Evolutionary conservation across 805 yeast species (phyloP), one percentile per base, ranked within the genome.

Genomic region (Yamadazyma akitaensis): DNA sequence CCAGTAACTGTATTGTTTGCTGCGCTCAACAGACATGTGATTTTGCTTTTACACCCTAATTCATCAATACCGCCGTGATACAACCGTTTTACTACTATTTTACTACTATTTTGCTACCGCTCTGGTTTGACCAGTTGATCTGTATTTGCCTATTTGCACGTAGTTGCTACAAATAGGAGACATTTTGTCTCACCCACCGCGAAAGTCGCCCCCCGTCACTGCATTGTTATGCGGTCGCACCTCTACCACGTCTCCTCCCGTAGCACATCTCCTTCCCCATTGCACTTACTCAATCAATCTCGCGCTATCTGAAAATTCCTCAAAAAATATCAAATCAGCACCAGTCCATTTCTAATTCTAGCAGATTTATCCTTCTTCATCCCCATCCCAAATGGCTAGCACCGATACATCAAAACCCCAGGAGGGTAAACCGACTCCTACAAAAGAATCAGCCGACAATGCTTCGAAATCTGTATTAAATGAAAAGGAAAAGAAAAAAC

Each of bases 401-500:
- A 37, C 37, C 31, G 43, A 33, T 17, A 37, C 48, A 26, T 31
- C 39, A 32, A 43, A 37, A 21, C 31, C 39, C 14, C 39, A 18
- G 25, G 26, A 14, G 26, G 40, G 25, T 37, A n/a, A 38, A 26
- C 5, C 19, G 33, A 11, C 33, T 14, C 21, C 19, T 9, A 5
- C 6, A 10, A 19, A 35, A 33, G 11, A 32, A 32, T 12, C 41
- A 21, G 32, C 32, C 21, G 40, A 35, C 35, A 24, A 37, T 24
- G 40, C 44, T 17, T 36, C 37, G n/a, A 25, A 31, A 35, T 16
- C 46, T 30, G 61, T 58, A 4, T 50, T 47, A 33, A 70, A 68
- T 51, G 84, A 80, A 51, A 63, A 59, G 35, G 86, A 81, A 53
- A 79, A 79, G 68, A 88, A 88, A 69, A 84, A 83, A 55, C 91